Base-by-base conservation (phyloP, 176 grass and related monocot species). In the Hyparrhenia diplandra region DNA sequence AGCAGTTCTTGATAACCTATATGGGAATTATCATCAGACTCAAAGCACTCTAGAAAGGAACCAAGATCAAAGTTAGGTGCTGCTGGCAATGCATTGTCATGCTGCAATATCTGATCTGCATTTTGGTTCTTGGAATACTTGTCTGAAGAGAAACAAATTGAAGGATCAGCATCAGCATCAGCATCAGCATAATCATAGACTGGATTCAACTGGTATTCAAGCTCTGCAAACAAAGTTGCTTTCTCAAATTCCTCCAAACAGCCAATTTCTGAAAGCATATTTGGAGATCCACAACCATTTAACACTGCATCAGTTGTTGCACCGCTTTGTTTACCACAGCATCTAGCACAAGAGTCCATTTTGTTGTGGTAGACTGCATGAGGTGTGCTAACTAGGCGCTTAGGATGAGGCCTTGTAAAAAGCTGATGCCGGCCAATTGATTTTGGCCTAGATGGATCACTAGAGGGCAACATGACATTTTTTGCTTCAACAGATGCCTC, bases 391-490 rank as follows among this genome's bases (percentile, higher is more conserved):
- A 85, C 76, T 82, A 67, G 46, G 35, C 95, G 86, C 78, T 75
- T 91, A 49, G 95, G 95, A 85, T 98, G 95, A 47, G 95, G 87
- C 78, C 86, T 92, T 23, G 52, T 86, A 85, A 98, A 98, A 84
- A 98, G 86, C 63, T 92, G 95, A 1, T 76, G 79, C 11, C 95
- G 92, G n/a, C 95, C 95, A 46, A 76, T 91, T 40, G 92, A 91
- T 69, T 92, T 98, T 13, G 88, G 95, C 75, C 39, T 87, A 87
- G 85, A 84, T 80, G 88, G 83, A 92, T 98, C 88, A 91, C 75
- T 87, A 69, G 84, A 67, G 68, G 92, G 95, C 78, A 98, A 75
- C 92, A 94, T 98, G 51, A 98, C 95, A 81, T 98, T 98, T 87
- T 94, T 98, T 20, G 92, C 95, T 75, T 92, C 78, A 83, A 98